These are phyloP conservation scores for Macrophomina pseudophaseolina DNA, from an alignment of 2,329 filamentous ascomycete species.

Conservation along the genomic window DNA sequence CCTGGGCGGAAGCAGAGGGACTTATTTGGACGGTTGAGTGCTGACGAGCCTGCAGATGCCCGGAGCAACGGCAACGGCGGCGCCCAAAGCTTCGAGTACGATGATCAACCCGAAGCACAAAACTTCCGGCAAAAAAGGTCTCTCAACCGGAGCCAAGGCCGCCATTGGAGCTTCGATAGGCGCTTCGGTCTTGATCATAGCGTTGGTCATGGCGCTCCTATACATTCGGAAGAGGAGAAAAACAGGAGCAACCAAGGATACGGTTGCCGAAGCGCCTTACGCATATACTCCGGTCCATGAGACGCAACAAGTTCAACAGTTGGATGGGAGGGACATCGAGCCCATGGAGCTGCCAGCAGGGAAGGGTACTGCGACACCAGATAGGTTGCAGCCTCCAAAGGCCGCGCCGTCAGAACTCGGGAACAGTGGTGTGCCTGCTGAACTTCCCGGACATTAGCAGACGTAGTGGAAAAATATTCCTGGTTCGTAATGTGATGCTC, in stretches of 20 bases:
- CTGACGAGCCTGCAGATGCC: background rate
- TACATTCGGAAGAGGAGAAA: background rate
- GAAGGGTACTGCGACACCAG: background rate
- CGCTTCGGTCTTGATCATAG: background rate
- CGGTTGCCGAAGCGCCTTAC: background rate
- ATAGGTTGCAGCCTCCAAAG: background rate
- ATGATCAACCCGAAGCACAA: background rate
- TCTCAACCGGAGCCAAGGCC: constrained; percentile 8
- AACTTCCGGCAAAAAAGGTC: background rate
- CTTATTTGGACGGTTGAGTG: background rate
- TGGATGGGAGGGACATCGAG: background rate
- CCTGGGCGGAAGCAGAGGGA: background rate
- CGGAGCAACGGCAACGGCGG: background rate
- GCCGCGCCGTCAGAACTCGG: background rate
- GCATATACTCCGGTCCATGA: background rate
- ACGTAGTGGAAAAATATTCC: background rate
- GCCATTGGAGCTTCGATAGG: constrained; percentile 21
- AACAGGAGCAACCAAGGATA: background rate
- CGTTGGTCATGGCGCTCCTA: background rate
- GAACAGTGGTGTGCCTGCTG: background rate
- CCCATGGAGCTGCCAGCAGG: background rate
- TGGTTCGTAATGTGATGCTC: background rate
- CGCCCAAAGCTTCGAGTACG: background rate
- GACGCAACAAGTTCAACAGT: background rate
- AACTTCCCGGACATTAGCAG: background rate